Conservation (phyloP, 257 asterid species). For the Salvia rosmarinus region DNA sequence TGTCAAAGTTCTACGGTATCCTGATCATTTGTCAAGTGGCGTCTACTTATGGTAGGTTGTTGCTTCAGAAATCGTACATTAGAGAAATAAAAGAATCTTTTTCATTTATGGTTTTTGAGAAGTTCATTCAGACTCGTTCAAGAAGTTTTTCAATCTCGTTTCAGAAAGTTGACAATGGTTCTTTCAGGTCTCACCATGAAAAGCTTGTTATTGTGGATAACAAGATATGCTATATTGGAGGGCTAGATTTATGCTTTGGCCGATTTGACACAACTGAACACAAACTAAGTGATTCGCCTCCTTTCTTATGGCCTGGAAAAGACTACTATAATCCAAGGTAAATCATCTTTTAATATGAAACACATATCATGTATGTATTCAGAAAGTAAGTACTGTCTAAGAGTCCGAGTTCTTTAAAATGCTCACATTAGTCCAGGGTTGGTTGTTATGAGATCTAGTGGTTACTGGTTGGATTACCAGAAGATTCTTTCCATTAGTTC, state of each 20-base stretch:
- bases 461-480: neutral
- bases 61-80: conserved; percentile 26
- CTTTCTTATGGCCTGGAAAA: conserved; percentile 85
- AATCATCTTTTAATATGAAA: conserved; percentile 23
- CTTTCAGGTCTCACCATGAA: conserved; percentile 97
- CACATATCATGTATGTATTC: conserved; percentile 1
- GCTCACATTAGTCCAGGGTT: conserved; percentile 22
- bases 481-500: neutral
- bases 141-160: neutral
- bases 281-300: conserved; percentile 70
- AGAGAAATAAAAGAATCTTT: conserved; percentile 17
- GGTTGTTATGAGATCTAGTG: conserved; percentile 12
- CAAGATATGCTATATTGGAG: conserved; percentile 79
- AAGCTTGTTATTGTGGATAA: conserved; percentile 92
- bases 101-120: neutral
- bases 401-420: conserved; percentile 1
- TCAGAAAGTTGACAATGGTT: conserved; percentile 19
- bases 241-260: conserved; percentile 93
- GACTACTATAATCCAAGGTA: conserved; percentile 98
- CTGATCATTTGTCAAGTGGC: conserved; percentile 83
- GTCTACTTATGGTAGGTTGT: conserved; percentile 76
- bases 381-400: conserved; percentile 24
- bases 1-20: conserved; percentile 79
- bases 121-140: conserved; percentile 1
- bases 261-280: conserved; percentile 88